Evolutionary conservation across 106 monocot genomes (phyloP).

Genomic region (Vanilla planifolia): DNA sequence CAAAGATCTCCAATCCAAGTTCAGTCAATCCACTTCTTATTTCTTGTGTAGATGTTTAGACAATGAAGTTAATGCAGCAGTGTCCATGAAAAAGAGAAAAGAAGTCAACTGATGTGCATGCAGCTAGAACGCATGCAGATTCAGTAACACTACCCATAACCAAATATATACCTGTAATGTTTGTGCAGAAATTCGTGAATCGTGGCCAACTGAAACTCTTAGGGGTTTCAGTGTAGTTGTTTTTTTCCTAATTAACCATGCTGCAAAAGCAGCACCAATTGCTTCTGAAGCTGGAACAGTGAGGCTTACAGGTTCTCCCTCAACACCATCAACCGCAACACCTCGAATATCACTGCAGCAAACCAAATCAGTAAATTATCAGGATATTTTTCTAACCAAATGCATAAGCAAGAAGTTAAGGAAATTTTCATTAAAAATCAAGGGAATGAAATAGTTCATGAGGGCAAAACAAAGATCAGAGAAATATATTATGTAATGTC

Average conservation of each 20-base stretch:
- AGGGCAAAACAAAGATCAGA: not conserved
- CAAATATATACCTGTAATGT: constrained; percentile 57
- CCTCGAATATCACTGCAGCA: constrained; percentile 88
- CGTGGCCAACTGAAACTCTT: constrained; percentile 84
- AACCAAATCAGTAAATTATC: not conserved
- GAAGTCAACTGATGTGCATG: too few species aligned
- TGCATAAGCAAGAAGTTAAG: too few species aligned
- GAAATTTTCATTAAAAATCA: too few species aligned
- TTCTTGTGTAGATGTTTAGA: too few species aligned
- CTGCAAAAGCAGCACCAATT: constrained; percentile 80
- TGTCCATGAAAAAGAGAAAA: too few species aligned
- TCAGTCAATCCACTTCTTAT: too few species aligned
- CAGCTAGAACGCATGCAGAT: too few species aligned
- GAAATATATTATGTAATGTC: not conserved
- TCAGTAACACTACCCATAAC: constrained; percentile 1
- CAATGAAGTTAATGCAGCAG: too few species aligned
- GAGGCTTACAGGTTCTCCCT: constrained; percentile 78
- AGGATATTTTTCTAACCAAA: too few species aligned
- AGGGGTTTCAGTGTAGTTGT: constrained; percentile 36
- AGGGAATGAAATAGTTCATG: too few species aligned
- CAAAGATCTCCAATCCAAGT: too few species aligned
- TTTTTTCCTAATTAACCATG: constrained; percentile 75
- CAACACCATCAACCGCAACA: constrained; percentile 88
- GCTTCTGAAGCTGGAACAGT: constrained; percentile 79
- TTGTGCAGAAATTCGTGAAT: constrained; percentile 88